Evolutionary conservation across 225 moss, liverwort and hornwort genomes (phyloP).

Genomic region (Polytrichum formosum): DNA sequence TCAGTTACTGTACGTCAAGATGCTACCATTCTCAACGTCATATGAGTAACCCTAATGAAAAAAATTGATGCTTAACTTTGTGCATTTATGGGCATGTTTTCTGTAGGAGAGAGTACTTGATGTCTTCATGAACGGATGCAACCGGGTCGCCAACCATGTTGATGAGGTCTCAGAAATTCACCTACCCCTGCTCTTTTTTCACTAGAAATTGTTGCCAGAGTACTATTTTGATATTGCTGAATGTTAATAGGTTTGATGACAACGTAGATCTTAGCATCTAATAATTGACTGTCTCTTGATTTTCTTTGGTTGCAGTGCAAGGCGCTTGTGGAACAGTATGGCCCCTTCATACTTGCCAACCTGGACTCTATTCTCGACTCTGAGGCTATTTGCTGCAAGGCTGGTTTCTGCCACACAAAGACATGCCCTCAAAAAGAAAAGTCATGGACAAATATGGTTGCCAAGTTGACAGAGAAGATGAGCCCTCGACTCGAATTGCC

Average conservation of each 20-base stretch:
- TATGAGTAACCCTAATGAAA: too few relatives aligned
- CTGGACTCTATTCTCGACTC: slow-evolving; percentile 77
- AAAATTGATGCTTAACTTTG: too few relatives aligned
- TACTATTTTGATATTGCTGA: too few relatives aligned
- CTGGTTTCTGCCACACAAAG: slow-evolving; percentile 57
- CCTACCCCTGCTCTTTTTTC: too few relatives aligned
- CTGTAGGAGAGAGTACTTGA: slow-evolving; percentile 71
- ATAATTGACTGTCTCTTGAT: too few relatives aligned
- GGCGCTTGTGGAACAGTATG: slow-evolving; percentile 72
- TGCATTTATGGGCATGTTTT: not conserved
- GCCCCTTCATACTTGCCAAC: slow-evolving; percentile 79
- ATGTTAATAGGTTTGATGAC: too few relatives aligned
- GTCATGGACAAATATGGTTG: slow-evolving; percentile 33
- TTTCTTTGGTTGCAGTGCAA: slow-evolving; percentile 52
- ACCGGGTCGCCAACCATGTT: slow-evolving; percentile 78
- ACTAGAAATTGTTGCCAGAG: too few relatives aligned
- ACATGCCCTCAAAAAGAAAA: slow-evolving; percentile 38
- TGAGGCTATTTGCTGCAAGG: slow-evolving; percentile 69
- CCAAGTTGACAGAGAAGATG: slow-evolving; percentile 16
- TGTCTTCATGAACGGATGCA: slow-evolving; percentile 64
- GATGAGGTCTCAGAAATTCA: slow-evolving; percentile 60
- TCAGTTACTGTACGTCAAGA: too few relatives aligned
- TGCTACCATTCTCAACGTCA: too few relatives aligned
- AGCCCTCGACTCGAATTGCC: slow-evolving; percentile 20
- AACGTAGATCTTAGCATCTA: too few relatives aligned